phyloP scores from a whole-genome alignment of 805 yeast species.

The Yamadazyma scolyti region DNA sequence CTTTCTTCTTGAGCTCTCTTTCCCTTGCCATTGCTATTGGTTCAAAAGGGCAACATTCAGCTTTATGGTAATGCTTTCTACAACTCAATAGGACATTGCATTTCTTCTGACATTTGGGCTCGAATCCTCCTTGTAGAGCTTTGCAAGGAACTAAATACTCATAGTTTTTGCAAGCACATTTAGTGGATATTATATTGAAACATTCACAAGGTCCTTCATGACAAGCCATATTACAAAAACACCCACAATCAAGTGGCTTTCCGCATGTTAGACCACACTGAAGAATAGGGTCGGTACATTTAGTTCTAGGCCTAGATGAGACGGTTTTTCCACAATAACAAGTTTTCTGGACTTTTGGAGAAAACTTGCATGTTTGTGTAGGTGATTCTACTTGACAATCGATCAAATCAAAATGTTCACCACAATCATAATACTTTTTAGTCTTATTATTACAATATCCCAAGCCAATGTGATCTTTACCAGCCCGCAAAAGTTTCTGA shows the following conservation, averaged over 20 bases:
- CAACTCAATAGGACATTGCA: constrained; percentile 77
- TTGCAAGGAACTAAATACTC: constrained; percentile 62
- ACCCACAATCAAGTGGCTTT: constrained; percentile 69
- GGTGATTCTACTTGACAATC: constrained; percentile 50
- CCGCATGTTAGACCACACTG: constrained; percentile 67
- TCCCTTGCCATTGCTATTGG: constrained; percentile 55
- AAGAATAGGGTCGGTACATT: constrained; percentile 78
- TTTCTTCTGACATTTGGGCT: constrained; percentile 63
- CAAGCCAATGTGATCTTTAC: constrained; percentile 27
- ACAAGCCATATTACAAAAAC: constrained; percentile 61
- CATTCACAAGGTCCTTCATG: constrained; percentile 80
- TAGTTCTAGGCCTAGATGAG: constrained; percentile 40
- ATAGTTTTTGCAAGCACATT: constrained; percentile 62
- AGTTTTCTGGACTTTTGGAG: constrained; percentile 55
- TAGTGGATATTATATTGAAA: constrained; percentile 43
- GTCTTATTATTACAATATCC: constrained; percentile 32
- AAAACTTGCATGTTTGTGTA: constrained; percentile 48
- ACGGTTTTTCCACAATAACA: constrained; percentile 79
- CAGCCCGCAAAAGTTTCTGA: constrained; percentile 34
- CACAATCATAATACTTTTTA: constrained; percentile 61
- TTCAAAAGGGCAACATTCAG: constrained; percentile 68
- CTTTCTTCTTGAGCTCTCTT: constrained; percentile 47
- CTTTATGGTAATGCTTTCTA: constrained; percentile 72
- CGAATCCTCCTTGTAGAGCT: constrained; percentile 45
- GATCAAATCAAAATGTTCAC: constrained; percentile 47